phyloP scores from a whole-genome alignment of 371 early-diverging fungal species.

The Amoeboaphelidium occidentale region DNA sequence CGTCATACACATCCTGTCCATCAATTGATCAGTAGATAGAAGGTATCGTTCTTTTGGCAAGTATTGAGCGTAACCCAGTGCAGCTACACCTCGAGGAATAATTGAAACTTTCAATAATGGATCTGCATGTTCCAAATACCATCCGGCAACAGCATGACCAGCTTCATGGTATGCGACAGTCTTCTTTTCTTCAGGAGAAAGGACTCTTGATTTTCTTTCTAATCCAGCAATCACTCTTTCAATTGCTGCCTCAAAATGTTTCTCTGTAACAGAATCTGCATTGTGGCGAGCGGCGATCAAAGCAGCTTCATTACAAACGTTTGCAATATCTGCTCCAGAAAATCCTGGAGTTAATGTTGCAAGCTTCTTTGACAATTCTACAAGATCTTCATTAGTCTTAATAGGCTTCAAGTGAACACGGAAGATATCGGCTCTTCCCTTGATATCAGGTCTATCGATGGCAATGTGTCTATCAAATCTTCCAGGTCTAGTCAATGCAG shows the following conservation, averaged over 20 bases:
- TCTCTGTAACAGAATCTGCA: conserved; percentile 43
- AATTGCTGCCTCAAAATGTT: conserved; percentile 88
- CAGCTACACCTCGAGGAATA: conserved; percentile 84
- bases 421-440: conserved; percentile 83
- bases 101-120: conserved; percentile 29
- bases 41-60: conserved; percentile 91
- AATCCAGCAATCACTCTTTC: conserved; percentile 95
- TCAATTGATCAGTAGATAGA: conserved; percentile 65
- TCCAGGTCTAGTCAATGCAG: conserved; percentile 84
- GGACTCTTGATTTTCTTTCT: conserved; percentile 81
- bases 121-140: conserved; percentile 59
- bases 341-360: conserved; percentile 92
- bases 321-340: conserved; percentile 89
- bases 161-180: conserved; percentile 98
- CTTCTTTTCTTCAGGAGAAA: conserved; percentile 93
- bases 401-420: conserved; percentile 83
- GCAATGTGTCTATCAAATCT: conserved; percentile 95
- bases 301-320: conserved; percentile 98
- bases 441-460: conserved; percentile 87
- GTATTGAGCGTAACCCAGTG: conserved; percentile 95
- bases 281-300: conserved; percentile 78
- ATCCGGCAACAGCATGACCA: conserved; percentile 94
- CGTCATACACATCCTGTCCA: conserved; percentile 84
- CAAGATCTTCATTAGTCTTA: conserved; percentile 31
- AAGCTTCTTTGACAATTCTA: conserved; percentile 45